These are phyloP conservation scores for Poa annua DNA, from an alignment of 176 grass and related monocot species.

Conservation along the genomic window DNA sequence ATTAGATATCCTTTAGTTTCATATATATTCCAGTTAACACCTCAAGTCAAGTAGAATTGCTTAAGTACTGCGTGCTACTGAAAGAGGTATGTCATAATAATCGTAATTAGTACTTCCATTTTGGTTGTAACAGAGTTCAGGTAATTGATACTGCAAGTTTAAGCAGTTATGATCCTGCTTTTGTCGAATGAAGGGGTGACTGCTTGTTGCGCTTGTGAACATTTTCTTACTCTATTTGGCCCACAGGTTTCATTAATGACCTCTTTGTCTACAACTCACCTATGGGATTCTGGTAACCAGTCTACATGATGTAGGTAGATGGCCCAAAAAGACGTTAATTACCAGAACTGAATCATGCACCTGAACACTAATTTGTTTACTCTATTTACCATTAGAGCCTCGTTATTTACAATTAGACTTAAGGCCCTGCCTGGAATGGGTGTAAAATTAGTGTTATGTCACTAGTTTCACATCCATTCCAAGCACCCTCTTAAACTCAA, in stretches of 20 bases:
- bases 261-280: background rate
- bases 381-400: background rate
- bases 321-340: background rate
- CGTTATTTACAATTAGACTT: background rate
- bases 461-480: too few relatives aligned
- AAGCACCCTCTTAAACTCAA: background rate
- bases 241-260: background rate
- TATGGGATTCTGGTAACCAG: background rate
- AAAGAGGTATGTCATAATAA: slow-evolving; percentile 8
- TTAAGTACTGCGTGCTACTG: background rate
- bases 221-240: slow-evolving; percentile 11
- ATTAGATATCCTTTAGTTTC: background rate
- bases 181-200: background rate
- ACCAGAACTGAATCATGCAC: background rate
- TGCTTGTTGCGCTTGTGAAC: background rate
- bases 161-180: slow-evolving; percentile 4
- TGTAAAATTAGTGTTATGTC: too few relatives aligned
- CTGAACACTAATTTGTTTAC: background rate
- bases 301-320: slow-evolving; percentile 16
- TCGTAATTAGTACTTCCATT: background rate
- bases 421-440: too few relatives aligned
- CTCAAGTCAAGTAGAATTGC: slow-evolving; percentile 19
- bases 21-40: too few relatives aligned
- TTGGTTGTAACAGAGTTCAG: slow-evolving; percentile 14
- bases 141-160: background rate